A percentile compares a stretch with the other conserved stretches of the same genome.
phyloP scores from a whole-genome alignment of 768 basidiomycete species.

The Xanthoconium purpureum region DNA sequence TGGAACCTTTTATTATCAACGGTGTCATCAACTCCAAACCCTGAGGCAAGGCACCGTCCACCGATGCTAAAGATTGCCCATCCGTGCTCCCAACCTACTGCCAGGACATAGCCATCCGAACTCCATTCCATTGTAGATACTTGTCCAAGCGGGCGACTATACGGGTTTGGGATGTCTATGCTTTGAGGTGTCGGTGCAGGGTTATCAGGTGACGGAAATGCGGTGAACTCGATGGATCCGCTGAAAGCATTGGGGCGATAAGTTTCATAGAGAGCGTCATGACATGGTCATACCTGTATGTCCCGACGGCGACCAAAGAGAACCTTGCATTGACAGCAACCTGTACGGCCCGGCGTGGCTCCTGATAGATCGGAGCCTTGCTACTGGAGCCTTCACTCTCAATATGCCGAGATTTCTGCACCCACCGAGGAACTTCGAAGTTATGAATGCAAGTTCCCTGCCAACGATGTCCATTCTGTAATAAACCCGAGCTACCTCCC shows the following conservation, averaged over 20 bases:
- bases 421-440: conserved; percentile 72
- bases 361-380: conserved; percentile 45
- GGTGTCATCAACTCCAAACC: conserved; percentile 63
- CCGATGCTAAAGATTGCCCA: conserved; percentile 92
- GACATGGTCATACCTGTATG: conserved; percentile 46
- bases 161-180: conserved; percentile 60
- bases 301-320: conserved; percentile 80
- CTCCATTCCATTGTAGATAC: conserved; percentile 84
- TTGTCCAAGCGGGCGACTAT: conserved; percentile 55
- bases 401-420: conserved; percentile 67
- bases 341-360: conserved; percentile 62
- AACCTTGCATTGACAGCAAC: conserved; percentile 77
- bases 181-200: conserved; percentile 56
- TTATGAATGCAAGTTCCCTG: conserved; percentile 78
- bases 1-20: conserved; percentile 62
- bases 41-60: conserved; percentile 81
- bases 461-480: conserved; percentile 42
- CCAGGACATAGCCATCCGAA: conserved; percentile 91
- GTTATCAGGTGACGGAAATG: conserved; percentile 65
- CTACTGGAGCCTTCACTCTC: conserved; percentile 43
- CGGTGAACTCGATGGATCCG: conserved; percentile 63
- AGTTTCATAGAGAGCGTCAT: neutral
- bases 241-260: conserved; percentile 32
- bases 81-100: conserved; percentile 85
- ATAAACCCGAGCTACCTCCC: conserved; percentile 2